Percentiles rank a stretch among this genome's conserved stretches.
These are phyloP conservation scores for Albugo candida DNA, from an alignment of 352 stramenopile genomes.

Conservation along the genomic window DNA sequence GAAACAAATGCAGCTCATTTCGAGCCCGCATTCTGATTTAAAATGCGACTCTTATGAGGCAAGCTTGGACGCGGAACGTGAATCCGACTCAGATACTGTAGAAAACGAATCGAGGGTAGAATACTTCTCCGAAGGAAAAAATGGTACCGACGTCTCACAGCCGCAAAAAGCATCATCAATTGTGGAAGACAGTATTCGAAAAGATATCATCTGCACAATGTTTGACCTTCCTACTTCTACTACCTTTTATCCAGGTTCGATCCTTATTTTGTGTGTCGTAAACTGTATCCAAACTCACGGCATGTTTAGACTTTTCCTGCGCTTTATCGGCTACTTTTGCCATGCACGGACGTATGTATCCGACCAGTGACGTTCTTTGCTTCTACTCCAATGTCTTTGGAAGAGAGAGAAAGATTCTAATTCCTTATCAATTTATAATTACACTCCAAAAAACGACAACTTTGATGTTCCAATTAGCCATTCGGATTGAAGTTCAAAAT, in stretches of 20 bases:
- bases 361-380: slow-evolving; percentile 55
- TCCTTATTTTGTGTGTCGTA: neutral
- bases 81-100: no score
- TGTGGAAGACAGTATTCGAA: slow-evolving; percentile 13
- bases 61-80: no score
- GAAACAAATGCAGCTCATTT: no score
- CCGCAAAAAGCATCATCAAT: neutral
- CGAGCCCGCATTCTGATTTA: no score
- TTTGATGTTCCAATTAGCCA: slow-evolving; percentile 60
- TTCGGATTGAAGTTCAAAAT: slow-evolving; percentile 19
- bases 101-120: no score
- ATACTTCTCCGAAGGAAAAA: no score
- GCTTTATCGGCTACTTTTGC: slow-evolving; percentile 52
- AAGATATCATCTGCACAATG: slow-evolving; percentile 78
- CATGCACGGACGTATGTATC: slow-evolving; percentile 80
- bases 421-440: slow-evolving; percentile 69
- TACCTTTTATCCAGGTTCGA: slow-evolving; percentile 53
- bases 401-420: slow-evolving; percentile 72
- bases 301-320: slow-evolving; percentile 54
- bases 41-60: no score
- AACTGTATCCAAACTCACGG: neutral
- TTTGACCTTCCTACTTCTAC: slow-evolving; percentile 55
- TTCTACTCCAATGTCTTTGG: slow-evolving; percentile 81
- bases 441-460: slow-evolving; percentile 65
- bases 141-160: neutral